A percentile compares a stretch with the other conserved stretches of the same genome.
Conservation (phyloP, 345 rosid genomes). For the Stellera chamaejasme region DNA sequence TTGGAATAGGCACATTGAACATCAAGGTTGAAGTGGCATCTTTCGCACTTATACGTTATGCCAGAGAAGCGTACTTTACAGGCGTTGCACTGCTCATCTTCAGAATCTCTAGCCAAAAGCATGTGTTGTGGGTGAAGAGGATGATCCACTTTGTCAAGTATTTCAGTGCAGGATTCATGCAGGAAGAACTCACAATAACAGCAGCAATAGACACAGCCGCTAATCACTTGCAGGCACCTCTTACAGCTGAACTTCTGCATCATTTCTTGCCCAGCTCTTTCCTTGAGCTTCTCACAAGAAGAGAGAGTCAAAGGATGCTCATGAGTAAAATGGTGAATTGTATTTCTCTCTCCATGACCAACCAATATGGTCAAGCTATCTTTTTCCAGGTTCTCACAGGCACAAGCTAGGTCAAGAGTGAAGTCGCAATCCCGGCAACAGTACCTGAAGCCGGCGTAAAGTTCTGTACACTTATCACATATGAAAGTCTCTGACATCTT, state of each 20-base stretch:
- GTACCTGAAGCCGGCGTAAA: not conserved
- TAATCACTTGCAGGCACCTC: not conserved
- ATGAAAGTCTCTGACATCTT: not conserved
- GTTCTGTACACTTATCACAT: not conserved
- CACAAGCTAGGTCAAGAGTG: not conserved
- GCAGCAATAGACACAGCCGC: not conserved
- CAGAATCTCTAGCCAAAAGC: not conserved
- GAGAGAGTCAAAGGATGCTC: not conserved
- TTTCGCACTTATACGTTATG: conserved; percentile 4
- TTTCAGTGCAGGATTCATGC: conserved; percentile 10
- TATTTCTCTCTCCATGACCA: not conserved
- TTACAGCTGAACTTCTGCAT: too few species aligned
- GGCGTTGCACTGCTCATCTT: conserved; percentile 3
- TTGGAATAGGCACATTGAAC: conserved; percentile 2
- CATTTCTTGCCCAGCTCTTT: not conserved
- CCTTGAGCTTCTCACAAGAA: not conserved
- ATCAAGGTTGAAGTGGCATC: conserved; percentile 14
- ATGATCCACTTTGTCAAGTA: not conserved
- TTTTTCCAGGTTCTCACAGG: not conserved
- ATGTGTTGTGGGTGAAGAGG: not conserved
- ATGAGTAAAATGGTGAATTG: not conserved
- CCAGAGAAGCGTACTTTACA: conserved; percentile 7
- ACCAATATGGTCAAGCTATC: not conserved
- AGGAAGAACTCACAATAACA: not conserved
- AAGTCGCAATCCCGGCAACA: not conserved